Evolutionary conservation across 768 basidiomycete genomes (phyloP).

Genomic region (Amanita brunnescens): DNA sequence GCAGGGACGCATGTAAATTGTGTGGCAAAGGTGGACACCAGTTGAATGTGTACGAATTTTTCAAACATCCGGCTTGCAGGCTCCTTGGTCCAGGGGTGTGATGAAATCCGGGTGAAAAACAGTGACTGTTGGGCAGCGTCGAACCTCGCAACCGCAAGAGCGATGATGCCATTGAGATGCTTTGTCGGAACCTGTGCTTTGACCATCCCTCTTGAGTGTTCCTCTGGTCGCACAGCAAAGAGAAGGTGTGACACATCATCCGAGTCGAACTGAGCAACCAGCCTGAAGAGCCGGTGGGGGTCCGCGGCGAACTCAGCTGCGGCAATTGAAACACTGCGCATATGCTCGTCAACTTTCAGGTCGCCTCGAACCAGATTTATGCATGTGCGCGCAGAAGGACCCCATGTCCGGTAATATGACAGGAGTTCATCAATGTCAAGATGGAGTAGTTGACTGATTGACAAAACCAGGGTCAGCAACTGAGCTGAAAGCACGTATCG

Average conservation of each 20-base stretch:
- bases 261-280: background rate
- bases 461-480: background rate
- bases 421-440: background rate
- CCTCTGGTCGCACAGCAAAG: background rate
- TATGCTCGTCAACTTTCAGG: background rate
- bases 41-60: too few relatives aligned
- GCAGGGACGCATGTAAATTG: too few relatives aligned
- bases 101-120: background rate
- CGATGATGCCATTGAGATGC: background rate
- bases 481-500: too few relatives aligned
- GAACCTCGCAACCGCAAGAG: background rate
- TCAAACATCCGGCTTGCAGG: background rate
- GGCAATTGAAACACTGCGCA: background rate
- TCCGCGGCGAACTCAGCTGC: background rate
- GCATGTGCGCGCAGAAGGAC: background rate
- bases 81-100: background rate
- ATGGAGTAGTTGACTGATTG: background rate
- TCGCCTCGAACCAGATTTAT: background rate
- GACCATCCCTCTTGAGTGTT: background rate
- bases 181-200: background rate
- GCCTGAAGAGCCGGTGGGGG: background rate
- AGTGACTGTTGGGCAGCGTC: background rate
- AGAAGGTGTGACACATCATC: background rate
- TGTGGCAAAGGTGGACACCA: too few relatives aligned
- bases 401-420: background rate